Base-by-base conservation (phyloP, 352 stramenopile species). In the Globisporangium cylindrosporum region DNA sequence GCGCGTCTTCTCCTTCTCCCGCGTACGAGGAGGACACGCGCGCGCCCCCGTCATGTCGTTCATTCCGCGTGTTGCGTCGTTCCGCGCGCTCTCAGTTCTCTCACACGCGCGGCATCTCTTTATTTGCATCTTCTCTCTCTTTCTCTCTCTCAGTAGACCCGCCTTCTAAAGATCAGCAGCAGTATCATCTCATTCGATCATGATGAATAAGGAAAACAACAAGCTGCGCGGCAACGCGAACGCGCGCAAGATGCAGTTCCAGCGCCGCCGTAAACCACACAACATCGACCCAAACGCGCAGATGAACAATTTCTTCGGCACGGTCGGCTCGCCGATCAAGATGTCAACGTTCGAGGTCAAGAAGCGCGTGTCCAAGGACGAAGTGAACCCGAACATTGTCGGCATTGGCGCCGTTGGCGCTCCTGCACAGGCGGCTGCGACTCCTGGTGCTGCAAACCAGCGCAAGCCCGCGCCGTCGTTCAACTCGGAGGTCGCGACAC, bases 281-380 rank as follows among this genome's bases (percentile, higher is more conserved):
- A 59, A 68, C 10, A 62, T 85, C 12, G 77, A 85, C 61, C 75
- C 77, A 38, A 73, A 74, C 0, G 67, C 76, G 14, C 73, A 77
- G 10, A 74, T 77, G 34, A 84, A 81, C 29, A 88, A 71, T 67
- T 92, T 92, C 70, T 92, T 92, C 63, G 84, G 81, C 25, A 90
- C 84, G 0, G 81, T 90, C 32, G 84, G 84, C 3, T 90, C 80
- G 41, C 84, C 84, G 27, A 90, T 92, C 58, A 89, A 89, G 66
- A 89, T 90, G 80, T 75, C 72, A 22, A 73, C 59, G 64, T 76
- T 79, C 48, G 70, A 76, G 34, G 15, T 59, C 46, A 54, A 75
- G 59, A 75, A 71, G 64, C 73, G 69, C 46, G 60, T 41, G 38
- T 41, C 24, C 15, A 70, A 66, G 6, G 51, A 70, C 22, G 66